These are phyloP conservation scores for Exophiala calicioides DNA, from an alignment of 2,329 filamentous ascomycete genomes.

Conservation along the genomic window DNA sequence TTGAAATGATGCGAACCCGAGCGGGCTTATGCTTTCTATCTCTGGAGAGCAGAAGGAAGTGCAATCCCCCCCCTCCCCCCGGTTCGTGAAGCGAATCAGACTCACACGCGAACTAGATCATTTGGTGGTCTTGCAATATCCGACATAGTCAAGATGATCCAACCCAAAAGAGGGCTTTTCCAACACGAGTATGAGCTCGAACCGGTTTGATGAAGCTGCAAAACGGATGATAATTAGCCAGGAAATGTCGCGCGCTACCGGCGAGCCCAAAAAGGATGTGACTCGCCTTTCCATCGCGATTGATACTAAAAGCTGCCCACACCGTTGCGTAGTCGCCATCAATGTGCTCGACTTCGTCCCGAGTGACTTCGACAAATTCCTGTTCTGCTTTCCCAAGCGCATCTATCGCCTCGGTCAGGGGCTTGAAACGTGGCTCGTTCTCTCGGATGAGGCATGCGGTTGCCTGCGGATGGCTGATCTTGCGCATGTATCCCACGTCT, in stretches of 20 bases:
- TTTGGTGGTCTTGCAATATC: slow-evolving; percentile 7
- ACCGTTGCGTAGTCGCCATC: slow-evolving; percentile 11
- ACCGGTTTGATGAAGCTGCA: slow-evolving; percentile 5
- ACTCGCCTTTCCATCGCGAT: slow-evolving; percentile 10
- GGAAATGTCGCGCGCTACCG: neutral
- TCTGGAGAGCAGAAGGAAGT: neutral
- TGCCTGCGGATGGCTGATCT: slow-evolving; percentile 9
- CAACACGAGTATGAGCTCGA: slow-evolving; percentile 11
- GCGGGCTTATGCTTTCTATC: no score
- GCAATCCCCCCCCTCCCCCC: no score
- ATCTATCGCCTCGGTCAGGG: slow-evolving; percentile 1
- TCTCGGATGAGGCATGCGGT: slow-evolving; percentile 11
- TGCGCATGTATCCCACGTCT: slow-evolving; percentile 8
- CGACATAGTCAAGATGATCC: slow-evolving; percentile 9
- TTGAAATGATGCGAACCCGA: no score
- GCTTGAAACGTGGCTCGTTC: slow-evolving; percentile 11
- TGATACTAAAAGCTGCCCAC: slow-evolving; percentile 8
- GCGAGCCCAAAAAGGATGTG: neutral
- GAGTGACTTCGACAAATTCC: slow-evolving; percentile 6
- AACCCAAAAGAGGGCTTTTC: slow-evolving; percentile 8
- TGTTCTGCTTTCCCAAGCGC: slow-evolving; percentile 11
- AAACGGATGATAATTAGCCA: slow-evolving; percentile 1
- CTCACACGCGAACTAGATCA: neutral
- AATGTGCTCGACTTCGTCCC: slow-evolving; percentile 11
- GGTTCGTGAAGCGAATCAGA: neutral